These are phyloP conservation scores for Picocystis salinarum DNA, from an alignment of 139 green algal genomes.

Conservation along the genomic window DNA sequence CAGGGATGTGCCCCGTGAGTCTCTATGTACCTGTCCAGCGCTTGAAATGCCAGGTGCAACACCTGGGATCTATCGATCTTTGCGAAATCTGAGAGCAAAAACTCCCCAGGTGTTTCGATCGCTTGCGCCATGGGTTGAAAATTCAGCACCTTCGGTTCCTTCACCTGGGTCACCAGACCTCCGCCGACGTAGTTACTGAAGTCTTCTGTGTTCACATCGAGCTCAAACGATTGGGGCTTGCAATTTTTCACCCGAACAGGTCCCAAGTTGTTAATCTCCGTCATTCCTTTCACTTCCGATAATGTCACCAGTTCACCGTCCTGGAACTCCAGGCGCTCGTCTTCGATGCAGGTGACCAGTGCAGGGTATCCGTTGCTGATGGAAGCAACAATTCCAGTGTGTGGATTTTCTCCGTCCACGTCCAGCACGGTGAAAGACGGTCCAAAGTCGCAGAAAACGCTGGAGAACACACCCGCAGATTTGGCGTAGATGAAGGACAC, in stretches of 20 bases:
- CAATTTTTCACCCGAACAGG: conserved; percentile 57
- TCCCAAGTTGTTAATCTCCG: conserved; percentile 54
- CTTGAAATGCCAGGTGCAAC: conserved; percentile 85
- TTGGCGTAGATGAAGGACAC: conserved; percentile 76
- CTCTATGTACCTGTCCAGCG: conserved; percentile 60
- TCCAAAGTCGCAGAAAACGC: conserved; percentile 93
- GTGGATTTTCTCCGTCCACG: conserved; percentile 58
- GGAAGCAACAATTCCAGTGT: conserved; percentile 78
- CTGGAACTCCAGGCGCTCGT: conserved; percentile 94
- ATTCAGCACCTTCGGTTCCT: conserved; percentile 58
- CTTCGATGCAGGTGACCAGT: conserved; percentile 88
- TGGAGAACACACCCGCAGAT: conserved; percentile 75
- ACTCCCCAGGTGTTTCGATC: conserved; percentile 69
- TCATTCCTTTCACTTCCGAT: conserved; percentile 74
- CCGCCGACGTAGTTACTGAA: conserved; percentile 49
- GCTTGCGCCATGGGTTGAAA: conserved; percentile 58
- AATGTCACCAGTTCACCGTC: conserved; percentile 37
- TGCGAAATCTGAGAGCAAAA: conserved; percentile 86
- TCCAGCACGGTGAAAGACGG: conserved; percentile 67
- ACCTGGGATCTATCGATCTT: conserved; percentile 80
- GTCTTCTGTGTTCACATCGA: conserved; percentile 67
- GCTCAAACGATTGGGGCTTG: conserved; percentile 79
- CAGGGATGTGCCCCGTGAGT: conserved; percentile 3
- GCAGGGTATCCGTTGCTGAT: conserved; percentile 45
- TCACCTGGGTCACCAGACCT: conserved; percentile 83